Evolutionary conservation across 352 stramenopile species (phyloP).

Genomic region (Globisporangium spinosum): DNA sequence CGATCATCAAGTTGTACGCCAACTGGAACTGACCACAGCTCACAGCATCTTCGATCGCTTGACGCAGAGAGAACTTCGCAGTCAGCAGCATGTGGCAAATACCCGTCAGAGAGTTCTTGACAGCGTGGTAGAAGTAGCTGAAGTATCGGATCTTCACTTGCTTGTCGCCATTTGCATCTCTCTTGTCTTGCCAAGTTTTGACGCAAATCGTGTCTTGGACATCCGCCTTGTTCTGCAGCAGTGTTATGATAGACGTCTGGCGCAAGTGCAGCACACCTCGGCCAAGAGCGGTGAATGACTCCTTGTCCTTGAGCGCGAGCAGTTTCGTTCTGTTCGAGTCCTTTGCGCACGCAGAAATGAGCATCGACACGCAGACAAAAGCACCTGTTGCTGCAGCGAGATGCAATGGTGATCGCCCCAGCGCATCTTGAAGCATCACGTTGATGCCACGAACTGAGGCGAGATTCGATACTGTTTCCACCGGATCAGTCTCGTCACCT

Average conservation of each 20-base stretch:
- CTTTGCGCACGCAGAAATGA: slow-evolving; percentile 35
- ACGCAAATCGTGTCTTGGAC: slow-evolving; percentile 50
- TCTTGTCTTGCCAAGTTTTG: slow-evolving; percentile 12
- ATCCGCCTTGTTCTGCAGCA: slow-evolving; percentile 58
- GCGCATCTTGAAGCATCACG: slow-evolving; percentile 31
- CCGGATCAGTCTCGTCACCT: slow-evolving; percentile 46
- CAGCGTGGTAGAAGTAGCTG: slow-evolving; percentile 78
- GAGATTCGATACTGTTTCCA: slow-evolving; percentile 76
- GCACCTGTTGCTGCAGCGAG: slow-evolving; percentile 67
- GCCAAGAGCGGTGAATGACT: slow-evolving; percentile 53
- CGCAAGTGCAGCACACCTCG: slow-evolving; percentile 53
- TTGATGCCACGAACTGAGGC: slow-evolving; percentile 44
- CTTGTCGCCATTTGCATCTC: slow-evolving; percentile 7
- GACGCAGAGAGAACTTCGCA: slow-evolving; percentile 62
- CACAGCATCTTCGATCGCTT: slow-evolving; percentile 73
- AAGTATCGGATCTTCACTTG: slow-evolving; percentile 24
- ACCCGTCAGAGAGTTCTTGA: slow-evolving; percentile 60
- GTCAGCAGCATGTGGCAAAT: slow-evolving; percentile 80
- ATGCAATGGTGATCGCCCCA: slow-evolving; percentile 62
- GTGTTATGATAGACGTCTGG: slow-evolving; percentile 71
- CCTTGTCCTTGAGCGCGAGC: slow-evolving; percentile 38
- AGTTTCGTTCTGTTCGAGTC: slow-evolving; percentile 22
- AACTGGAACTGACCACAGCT: slow-evolving; percentile 69
- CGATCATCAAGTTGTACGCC: slow-evolving; percentile 59
- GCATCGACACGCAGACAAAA: slow-evolving; percentile 67